phyloP scores from a whole-genome alignment of 73 alveolate genomes.

The Durusdinium trenchii region DNA sequence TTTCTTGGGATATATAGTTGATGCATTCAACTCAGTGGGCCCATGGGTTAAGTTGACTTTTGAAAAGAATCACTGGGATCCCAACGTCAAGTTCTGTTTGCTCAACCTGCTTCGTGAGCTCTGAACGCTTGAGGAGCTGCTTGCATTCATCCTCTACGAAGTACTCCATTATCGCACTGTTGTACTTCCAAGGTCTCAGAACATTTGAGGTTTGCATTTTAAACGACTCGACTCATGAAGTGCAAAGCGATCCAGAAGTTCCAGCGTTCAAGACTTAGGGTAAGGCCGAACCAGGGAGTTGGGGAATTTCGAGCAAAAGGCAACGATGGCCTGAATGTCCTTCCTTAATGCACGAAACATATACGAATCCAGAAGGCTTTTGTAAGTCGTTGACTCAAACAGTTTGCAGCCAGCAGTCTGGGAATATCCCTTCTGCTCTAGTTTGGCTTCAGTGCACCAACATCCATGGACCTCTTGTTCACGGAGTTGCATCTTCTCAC shows the following conservation, averaged over 20 bases:
- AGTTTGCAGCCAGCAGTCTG: too few relatives aligned
- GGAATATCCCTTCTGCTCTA: too few relatives aligned
- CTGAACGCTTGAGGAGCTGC: neutral
- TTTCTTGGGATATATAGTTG: too few relatives aligned
- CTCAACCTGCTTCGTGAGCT: neutral
- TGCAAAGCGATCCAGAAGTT: neutral
- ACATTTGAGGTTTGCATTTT: too few relatives aligned
- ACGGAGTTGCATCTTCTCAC: neutral
- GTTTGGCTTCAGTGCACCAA: neutral
- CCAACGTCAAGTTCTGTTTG: neutral
- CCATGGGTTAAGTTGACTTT: too few relatives aligned
- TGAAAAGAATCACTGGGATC: too few relatives aligned
- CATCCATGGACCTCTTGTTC: neutral
- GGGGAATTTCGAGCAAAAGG: neutral
- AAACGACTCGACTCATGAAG: too few relatives aligned
- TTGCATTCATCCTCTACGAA: constrained; percentile 1
- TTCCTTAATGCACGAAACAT: too few relatives aligned
- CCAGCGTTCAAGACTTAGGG: neutral
- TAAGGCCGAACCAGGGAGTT: neutral
- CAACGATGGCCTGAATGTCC: neutral
- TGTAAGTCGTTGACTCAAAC: too few relatives aligned
- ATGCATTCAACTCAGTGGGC: too few relatives aligned
- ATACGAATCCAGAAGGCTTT: too few relatives aligned
- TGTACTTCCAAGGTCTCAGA: constrained; percentile 18
- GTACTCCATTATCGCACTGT: neutral